phyloP scores from a whole-genome alignment of 2,329 filamentous ascomycete species.

The Botrytis galanthina region DNA sequence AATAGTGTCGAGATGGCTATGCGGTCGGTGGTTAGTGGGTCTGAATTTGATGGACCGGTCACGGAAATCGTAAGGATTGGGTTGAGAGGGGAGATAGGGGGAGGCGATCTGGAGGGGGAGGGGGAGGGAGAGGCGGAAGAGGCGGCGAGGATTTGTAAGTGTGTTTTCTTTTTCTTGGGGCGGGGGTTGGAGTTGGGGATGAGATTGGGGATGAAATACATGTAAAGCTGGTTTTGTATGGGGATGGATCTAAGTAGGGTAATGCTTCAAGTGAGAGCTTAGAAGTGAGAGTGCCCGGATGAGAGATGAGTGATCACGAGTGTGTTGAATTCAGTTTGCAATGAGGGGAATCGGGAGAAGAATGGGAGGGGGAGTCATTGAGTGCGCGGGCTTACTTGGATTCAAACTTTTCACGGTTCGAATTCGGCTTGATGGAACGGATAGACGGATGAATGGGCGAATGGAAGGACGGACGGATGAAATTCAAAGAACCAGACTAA shows the following conservation, averaged over 20 bases:
- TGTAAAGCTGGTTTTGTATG: not conserved
- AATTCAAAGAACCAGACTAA: not conserved
- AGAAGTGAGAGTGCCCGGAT: not conserved
- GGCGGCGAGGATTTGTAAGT: not conserved
- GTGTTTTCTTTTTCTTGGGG: not conserved
- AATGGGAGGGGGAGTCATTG: not conserved
- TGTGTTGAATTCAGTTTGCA: not conserved
- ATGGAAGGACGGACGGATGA: not conserved
- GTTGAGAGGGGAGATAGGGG: not conserved
- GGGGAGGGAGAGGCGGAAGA: not conserved
- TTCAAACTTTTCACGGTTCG: not conserved
- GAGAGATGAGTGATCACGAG: not conserved
- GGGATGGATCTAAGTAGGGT: not conserved
- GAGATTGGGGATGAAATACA: not conserved
- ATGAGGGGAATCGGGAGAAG: not conserved
- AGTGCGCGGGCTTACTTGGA: not conserved
- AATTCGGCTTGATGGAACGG: not conserved
- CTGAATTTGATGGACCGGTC: not conserved
- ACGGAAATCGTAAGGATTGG: not conserved
- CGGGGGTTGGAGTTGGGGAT: too few species aligned
- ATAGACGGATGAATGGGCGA: not conserved
- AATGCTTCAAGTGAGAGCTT: not conserved
- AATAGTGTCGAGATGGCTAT: not conserved
- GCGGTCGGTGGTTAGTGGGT: not conserved
- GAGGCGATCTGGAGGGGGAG: not conserved